Conservation (phyloP, 2,329 filamentous ascomycete species). For the Aureobasidium sp. region DNA sequence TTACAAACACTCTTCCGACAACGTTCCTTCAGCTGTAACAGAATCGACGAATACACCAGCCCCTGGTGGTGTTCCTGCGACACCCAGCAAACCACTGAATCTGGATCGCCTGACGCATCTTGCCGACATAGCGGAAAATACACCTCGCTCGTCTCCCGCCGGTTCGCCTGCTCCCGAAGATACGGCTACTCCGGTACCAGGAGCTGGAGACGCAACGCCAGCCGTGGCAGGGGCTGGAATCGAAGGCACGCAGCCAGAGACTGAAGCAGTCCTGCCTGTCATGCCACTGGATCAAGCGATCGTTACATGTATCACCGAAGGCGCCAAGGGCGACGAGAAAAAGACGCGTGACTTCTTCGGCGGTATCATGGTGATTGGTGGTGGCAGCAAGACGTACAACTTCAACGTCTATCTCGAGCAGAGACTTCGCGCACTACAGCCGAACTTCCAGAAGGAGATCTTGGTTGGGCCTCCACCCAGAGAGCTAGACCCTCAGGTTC, state of each 20-base stretch:
- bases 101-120: constrained; percentile 64
- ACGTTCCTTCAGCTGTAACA: constrained; percentile 29
- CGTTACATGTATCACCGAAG: constrained; percentile 79
- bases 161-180: constrained; percentile 82
- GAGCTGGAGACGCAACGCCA: constrained; percentile 33
- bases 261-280: constrained; percentile 67
- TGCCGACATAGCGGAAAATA: constrained; percentile 61
- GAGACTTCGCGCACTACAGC: constrained; percentile 60
- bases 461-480: constrained; percentile 66
- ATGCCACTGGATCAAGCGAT: constrained; percentile 85
- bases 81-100: constrained; percentile 25
- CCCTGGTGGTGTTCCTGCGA: constrained; percentile 24
- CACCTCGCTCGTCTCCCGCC: constrained; percentile 77
- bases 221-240: constrained; percentile 44
- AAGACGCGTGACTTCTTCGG: constrained; percentile 85
- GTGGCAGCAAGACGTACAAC: constrained; percentile 71
- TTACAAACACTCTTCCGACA: constrained; percentile 44
- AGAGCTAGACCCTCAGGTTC: constrained; percentile 95
- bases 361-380: constrained; percentile 84
- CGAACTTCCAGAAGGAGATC: constrained; percentile 59
- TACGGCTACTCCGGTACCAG: constrained; percentile 53
- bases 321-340: constrained; percentile 81
- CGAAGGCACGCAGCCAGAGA: constrained; percentile 39
- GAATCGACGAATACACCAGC: constrained; percentile 48
- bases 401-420: constrained; percentile 81